Base-by-base conservation (phyloP, 1,284 basidiomycete species). In the Malassezia furfur region DNA sequence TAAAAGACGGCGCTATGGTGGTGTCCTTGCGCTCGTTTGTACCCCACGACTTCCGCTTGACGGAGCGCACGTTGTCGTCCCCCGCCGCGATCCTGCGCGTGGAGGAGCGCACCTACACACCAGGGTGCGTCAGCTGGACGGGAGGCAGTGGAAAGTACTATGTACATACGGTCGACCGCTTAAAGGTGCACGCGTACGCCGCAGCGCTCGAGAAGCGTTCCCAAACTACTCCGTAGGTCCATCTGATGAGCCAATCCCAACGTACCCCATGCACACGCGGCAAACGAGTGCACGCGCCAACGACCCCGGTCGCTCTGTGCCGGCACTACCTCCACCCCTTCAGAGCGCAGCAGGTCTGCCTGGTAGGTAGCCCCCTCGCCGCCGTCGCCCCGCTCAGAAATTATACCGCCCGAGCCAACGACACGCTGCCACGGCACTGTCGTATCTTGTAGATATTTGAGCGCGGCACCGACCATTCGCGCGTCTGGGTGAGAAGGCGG, bases 1-100 rank as follows among this genome's bases (percentile, higher is more conserved):
- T 82, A 32, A 79, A 78, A 60, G 78, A 80, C 28, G 77, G 78
- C 9, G 77, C 79, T 1, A 75, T 72, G 47, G 77, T 82, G 38
- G 76, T 82, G 53, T 78, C 77, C 17, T 67, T 82, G 21, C 80
- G 80, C 54, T 79, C 80, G 4, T 81, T 81, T 61, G 77, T 80
- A 19, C 75, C 77, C 3, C 75, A 77, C 21, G 77, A 78, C 34
- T 80, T 80, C 60, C 72, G 78, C 43, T 70, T 81, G 59, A 79
- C 77, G 51, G 78, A 67, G 65, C 68, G 57, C 74, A 66, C 72
- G 35, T 48, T 72, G 14, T 64, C 61, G 5, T 62, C 59, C 35
- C 68, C 70, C 1, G 51, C 65, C 32, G 72, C 72, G 21, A 74
- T 74, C n/a, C 50, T 74, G 40, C 54, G 64, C 38, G 65, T 70